phyloP scores from a whole-genome alignment of 1,139 yeast species.

The Blastobotrys malaysiensis region DNA sequence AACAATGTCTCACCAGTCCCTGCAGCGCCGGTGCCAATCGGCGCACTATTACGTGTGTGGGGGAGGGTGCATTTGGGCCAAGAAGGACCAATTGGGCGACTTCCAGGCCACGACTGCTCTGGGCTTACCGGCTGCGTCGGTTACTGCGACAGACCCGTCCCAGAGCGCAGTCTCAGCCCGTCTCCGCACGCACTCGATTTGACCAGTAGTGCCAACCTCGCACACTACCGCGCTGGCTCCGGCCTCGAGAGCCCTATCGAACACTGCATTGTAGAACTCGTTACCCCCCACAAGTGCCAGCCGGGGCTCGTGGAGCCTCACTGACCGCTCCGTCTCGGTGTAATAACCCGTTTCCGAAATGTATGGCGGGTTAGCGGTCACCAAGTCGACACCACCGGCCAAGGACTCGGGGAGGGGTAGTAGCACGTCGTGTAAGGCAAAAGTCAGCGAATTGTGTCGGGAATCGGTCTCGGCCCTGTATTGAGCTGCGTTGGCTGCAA shows the following conservation, averaged over 20 bases:
- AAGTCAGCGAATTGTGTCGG: background rate
- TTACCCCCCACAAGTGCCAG: conserved; percentile 71
- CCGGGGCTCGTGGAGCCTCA: conserved; percentile 64
- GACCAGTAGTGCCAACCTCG: conserved; percentile 40
- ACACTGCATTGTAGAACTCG: conserved; percentile 61
- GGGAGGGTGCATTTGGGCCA: background rate
- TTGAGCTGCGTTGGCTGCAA: conserved; percentile 41
- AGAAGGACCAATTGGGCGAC: background rate
- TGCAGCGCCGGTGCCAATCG: background rate
- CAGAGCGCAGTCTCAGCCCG: conserved; percentile 13
- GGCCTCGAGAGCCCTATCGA: conserved; percentile 40
- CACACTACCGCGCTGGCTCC: conserved; percentile 39
- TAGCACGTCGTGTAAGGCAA: background rate
- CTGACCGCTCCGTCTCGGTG: conserved; percentile 49
- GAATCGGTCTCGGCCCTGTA: conserved; percentile 9
- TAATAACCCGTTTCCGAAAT: conserved; percentile 44
- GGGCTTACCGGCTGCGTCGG: conserved; percentile 33
- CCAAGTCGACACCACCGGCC: conserved; percentile 38
- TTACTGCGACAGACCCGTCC: conserved; percentile 30
- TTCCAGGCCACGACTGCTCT: conserved; percentile 37
- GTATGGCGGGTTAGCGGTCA: conserved; percentile 89
- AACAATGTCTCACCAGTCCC: background rate
- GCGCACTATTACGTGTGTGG: background rate
- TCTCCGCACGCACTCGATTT: conserved; percentile 24
- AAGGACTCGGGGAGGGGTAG: background rate